Evolutionary conservation across 2,329 filamentous ascomycete species (phyloP).

Genomic region (Cladosporium cucumerinum): DNA sequence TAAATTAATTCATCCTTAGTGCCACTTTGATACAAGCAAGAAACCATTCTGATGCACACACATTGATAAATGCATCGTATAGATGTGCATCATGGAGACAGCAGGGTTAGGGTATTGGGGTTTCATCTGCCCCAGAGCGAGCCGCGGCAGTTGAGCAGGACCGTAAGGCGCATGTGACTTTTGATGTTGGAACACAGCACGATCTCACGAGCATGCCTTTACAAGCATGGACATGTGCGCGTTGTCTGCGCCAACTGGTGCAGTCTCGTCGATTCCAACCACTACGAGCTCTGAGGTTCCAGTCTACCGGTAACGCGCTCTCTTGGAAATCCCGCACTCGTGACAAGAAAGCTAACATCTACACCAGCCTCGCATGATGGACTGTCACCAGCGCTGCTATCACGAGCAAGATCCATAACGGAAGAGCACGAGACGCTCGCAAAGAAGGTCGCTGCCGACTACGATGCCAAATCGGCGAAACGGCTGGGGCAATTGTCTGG

Average conservation of each 20-base stretch:
- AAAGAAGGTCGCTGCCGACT: slow-evolving; percentile 51
- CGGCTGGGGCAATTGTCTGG: slow-evolving; percentile 54
- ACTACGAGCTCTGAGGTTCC: not conserved
- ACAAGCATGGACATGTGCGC: slow-evolving; percentile 11
- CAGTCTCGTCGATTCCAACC: slow-evolving; percentile 6
- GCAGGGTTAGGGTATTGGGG: not conserved
- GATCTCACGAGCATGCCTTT: slow-evolving; percentile 7
- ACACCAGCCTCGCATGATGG: slow-evolving; percentile 8
- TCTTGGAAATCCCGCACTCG: not conserved
- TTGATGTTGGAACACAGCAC: not conserved
- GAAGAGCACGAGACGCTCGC: slow-evolving; percentile 55
- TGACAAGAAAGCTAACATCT: not conserved
- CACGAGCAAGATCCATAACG: slow-evolving; percentile 53
- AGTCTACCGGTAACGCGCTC: not conserved
- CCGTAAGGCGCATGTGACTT: not conserved
- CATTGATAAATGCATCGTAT: not conserved
- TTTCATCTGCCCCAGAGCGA: not conserved
- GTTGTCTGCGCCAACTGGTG: slow-evolving; percentile 8
- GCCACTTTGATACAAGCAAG: not conserved
- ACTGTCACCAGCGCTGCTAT: slow-evolving; percentile 54
- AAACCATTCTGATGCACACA: not conserved
- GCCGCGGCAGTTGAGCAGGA: not conserved
- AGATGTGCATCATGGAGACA: fast-evolving
- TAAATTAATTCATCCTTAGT: not conserved
- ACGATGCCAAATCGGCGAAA: slow-evolving; percentile 56